Base-by-base conservation (phyloP, 371 early-diverging fungal species). In the Syncephalastrum monosporum region DNA sequence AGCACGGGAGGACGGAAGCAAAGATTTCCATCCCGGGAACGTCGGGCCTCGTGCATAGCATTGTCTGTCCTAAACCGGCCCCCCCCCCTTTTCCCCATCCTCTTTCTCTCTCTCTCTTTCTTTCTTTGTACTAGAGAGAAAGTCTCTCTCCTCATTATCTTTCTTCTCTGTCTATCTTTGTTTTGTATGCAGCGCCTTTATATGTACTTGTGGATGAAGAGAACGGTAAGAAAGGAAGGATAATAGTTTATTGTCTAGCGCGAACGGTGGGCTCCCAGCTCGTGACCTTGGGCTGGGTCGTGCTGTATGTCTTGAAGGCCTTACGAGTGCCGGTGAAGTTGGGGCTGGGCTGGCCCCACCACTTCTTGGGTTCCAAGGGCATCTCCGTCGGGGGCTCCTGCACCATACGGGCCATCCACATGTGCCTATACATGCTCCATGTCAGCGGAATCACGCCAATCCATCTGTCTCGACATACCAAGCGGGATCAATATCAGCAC, bases 301-400 rank as follows among this genome's bases (percentile, higher is more conserved):
- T 97, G 72, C 82, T 91, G 83, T 92, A 97, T 6, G 93, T 82
- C 68, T 83, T 88, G 82, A 71, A 95, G 17, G 91, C 92, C 55
- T 77, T 83, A 43, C 48, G 59, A 10, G 90, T 85, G 49, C 93
- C 92, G 14, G 94, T 89, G 48, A 76, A 73, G 77, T 90, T 89
- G 46, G 77, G 80, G 43, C 60, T 72, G 74, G 76, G 81, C 19
- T 83, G 72, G 21, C 69, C 67, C 65, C 67, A 70, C 75, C 59
- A 81, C 52, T 74, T 78, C 53, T 82, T 56, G 42, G 65, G 58
- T 65, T 83, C 42, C 46, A 64, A 27, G 38, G 67, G 61, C 71
- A 68, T 68, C 54, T 71, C 72, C 19, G 75, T 84, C 49, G 96
- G 96, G n/a, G 90, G 81, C 60, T 89, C 91, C 73, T 95, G 91